phyloP scores from a whole-genome alignment of 495 filamentous ascomycete genomes.

The Cudoniella acicularis region DNA sequence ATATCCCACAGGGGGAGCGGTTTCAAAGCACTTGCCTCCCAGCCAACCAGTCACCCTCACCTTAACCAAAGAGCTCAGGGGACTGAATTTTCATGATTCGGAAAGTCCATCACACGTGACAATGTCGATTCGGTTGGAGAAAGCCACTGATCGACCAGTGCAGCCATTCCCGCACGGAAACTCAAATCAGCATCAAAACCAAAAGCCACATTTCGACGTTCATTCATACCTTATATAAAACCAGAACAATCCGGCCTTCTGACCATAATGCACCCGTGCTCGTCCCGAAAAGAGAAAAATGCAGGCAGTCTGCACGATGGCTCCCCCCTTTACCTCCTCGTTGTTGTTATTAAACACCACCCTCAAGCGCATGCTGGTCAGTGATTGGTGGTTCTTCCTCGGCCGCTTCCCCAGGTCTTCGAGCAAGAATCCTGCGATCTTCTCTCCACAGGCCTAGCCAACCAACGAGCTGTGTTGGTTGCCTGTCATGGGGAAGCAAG shows the following conservation, averaged over 20 bases:
- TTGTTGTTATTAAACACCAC: too few species aligned
- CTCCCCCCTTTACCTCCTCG: too few species aligned
- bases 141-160: background rate
- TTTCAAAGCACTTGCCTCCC: too few species aligned
- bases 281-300: too few species aligned
- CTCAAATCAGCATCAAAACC: background rate
- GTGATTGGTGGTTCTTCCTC: conserved; percentile 5
- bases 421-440: background rate
- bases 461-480: background rate
- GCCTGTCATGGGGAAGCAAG: background rate
- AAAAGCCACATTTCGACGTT: background rate
- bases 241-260: background rate
- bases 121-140: too few species aligned
- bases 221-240: background rate
- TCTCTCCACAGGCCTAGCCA: background rate
- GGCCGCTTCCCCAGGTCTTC: too few species aligned
- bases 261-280: background rate
- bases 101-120: too few species aligned
- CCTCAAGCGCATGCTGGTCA: background rate
- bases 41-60: too few species aligned
- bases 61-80: too few species aligned
- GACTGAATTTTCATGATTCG: too few species aligned
- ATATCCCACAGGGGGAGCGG: too few species aligned
- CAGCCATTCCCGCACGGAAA: background rate
- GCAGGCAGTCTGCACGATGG: too few species aligned